Evolutionary conservation across 768 basidiomycete genomes (phyloP).

Genomic region (Pleurotus salmoneostramineus): DNA sequence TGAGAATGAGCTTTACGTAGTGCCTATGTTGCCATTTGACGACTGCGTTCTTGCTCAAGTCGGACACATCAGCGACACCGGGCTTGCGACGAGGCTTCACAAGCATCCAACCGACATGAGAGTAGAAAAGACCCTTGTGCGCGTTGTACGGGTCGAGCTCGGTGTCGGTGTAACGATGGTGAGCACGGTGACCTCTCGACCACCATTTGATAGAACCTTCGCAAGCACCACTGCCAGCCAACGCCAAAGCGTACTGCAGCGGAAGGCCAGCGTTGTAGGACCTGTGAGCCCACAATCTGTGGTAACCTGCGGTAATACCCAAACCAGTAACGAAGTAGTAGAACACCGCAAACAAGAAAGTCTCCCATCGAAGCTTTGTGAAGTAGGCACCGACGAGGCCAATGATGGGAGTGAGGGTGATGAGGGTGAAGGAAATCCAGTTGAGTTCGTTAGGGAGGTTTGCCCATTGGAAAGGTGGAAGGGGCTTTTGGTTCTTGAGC

Average conservation of each 20-base stretch:
- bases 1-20: conserved; percentile 33
- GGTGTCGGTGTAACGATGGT: conserved; percentile 95
- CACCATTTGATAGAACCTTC: conserved; percentile 99
- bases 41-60: conserved; percentile 74
- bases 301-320: conserved; percentile 92
- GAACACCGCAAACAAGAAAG: conserved; percentile 45
- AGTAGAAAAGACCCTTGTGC: conserved; percentile 80
- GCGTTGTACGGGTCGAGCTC: conserved; percentile 95
- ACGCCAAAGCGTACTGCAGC: conserved; percentile 82
- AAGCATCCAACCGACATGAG: conserved; percentile 91
- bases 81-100: conserved; percentile 86
- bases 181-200: conserved; percentile 95
- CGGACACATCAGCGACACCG: conserved; percentile 85
- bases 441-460: conserved; percentile 63
- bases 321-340: conserved; percentile 54
- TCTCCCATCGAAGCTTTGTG: conserved; percentile 68
- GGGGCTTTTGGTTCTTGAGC: conserved; percentile 60
- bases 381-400: conserved; percentile 70
- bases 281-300: conserved; percentile 95
- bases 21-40: conserved; percentile 85
- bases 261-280: conserved; percentile 88
- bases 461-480: conserved; percentile 63
- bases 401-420: conserved; percentile 70
- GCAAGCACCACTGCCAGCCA: conserved; percentile 86
- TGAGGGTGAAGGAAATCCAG: conserved; percentile 72